Percentiles rank a stretch among this genome's conserved stretches.
phyloP scores from a whole-genome alignment of 495 filamentous ascomycete genomes.

The Sphaerosporella brunnea region DNA sequence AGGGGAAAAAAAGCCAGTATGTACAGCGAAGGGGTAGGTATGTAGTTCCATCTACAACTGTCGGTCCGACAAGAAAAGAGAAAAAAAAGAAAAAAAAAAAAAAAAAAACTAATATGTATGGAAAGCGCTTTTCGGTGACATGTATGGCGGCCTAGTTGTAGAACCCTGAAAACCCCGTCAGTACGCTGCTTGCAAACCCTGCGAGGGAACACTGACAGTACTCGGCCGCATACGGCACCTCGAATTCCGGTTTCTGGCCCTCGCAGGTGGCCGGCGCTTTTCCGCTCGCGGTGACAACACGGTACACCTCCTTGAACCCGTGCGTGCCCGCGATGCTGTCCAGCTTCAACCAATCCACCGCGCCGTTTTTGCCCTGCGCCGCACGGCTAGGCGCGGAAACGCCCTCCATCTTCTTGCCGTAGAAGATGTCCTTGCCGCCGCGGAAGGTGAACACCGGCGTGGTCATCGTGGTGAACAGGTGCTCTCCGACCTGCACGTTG shows the following conservation, averaged over 20 bases:
- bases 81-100: too few relatives aligned
- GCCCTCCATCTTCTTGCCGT: constrained; percentile 38
- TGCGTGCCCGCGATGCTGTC: constrained; percentile 29
- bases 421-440: constrained; percentile 40
- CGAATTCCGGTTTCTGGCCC: constrained; percentile 42
- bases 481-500: constrained; percentile 48
- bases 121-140: too few relatives aligned
- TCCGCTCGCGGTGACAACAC: constrained; percentile 75
- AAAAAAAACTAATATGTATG: too few relatives aligned
- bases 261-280: constrained; percentile 56
- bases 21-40: too few relatives aligned
- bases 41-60: too few relatives aligned
- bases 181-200: too few relatives aligned
- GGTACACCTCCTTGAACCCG: constrained; percentile 57
- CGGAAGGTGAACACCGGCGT: constrained; percentile 66
- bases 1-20: too few relatives aligned
- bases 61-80: too few relatives aligned
- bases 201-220: constrained; percentile 35
- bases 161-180: too few relatives aligned
- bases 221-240: constrained; percentile 66
- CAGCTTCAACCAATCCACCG: constrained; percentile 59
- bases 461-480: constrained; percentile 52
- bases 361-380: constrained; percentile 38
- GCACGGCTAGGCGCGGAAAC: constrained; percentile 42
- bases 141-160: too few relatives aligned